A percentile compares a stretch with the other conserved stretches of the same genome.
phyloP scores from a whole-genome alignment of 2,329 filamentous ascomycete species.

The Madurella mycetomatis region DNA sequence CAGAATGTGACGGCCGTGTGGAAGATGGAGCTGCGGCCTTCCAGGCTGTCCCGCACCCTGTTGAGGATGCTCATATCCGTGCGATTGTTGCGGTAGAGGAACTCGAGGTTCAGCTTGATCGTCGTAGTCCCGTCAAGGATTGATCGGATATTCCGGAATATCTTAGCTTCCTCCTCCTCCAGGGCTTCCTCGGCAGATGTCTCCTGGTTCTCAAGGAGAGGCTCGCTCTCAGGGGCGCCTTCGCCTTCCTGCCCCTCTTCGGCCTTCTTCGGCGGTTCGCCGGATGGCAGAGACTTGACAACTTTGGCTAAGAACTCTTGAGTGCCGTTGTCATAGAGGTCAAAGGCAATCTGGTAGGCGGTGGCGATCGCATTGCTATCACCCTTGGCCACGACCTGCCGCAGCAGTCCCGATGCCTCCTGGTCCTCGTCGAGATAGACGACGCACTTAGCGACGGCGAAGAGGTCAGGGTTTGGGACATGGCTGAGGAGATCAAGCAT shows the following conservation, averaged over 20 bases:
- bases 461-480: slow-evolving; percentile 90
- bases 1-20: slow-evolving; percentile 96
- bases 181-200: slow-evolving; percentile 49
- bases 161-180: slow-evolving; percentile 50
- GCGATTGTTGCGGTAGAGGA: slow-evolving; percentile 91
- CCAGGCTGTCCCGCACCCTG: slow-evolving; percentile 92
- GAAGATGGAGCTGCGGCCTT: slow-evolving; percentile 96
- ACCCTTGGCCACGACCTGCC: slow-evolving; percentile 72
- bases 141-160: slow-evolving; percentile 59
- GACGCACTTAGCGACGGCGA: slow-evolving; percentile 95
- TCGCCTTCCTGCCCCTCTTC: slow-evolving; percentile 43
- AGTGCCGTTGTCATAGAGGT: slow-evolving; percentile 96
- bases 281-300: slow-evolving; percentile 68
- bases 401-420: slow-evolving; percentile 82
- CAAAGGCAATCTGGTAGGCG: slow-evolving; percentile 96
- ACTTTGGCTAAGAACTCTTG: slow-evolving; percentile 95
- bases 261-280: slow-evolving; percentile 40
- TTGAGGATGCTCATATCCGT: slow-evolving; percentile 89
- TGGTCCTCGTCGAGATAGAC: slow-evolving; percentile 92
- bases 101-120: slow-evolving; percentile 92
- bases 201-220: slow-evolving; percentile 47
- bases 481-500: slow-evolving; percentile 95
- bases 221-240: slow-evolving; percentile 42
- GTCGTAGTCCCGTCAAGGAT: slow-evolving; percentile 86
- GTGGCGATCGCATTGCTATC: slow-evolving; percentile 75